Evolutionary conservation across 257 asterid genomes (phyloP).

Genomic region (Rhazya stricta): DNA sequence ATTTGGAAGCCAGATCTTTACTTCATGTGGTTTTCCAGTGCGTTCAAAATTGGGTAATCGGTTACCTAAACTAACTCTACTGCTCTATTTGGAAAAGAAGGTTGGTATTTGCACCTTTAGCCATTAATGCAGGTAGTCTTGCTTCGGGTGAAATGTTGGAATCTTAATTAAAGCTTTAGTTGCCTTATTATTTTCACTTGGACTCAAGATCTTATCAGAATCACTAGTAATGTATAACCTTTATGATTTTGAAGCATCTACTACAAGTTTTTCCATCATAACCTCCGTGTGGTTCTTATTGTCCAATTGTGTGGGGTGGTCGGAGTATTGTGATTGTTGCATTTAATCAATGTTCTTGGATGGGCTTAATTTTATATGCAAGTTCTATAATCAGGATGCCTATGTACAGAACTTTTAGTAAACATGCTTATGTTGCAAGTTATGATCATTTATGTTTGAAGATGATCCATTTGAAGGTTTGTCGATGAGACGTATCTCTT

Average conservation of each 20-base stretch:
- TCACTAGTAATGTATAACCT: background rate
- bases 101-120: background rate
- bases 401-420: background rate
- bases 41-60: background rate
- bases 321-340: background rate
- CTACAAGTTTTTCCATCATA: background rate
- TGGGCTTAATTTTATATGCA: too few relatives aligned
- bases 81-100: background rate
- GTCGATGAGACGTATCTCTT: background rate
- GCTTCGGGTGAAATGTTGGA: background rate
- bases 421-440: background rate
- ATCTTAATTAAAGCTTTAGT: background rate
- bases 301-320: background rate
- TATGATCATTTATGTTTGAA: background rate
- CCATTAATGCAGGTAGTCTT: background rate
- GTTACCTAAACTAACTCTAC: background rate
- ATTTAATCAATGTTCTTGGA: background rate
- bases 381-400: too few relatives aligned
- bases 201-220: background rate
- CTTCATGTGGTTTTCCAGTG: background rate
- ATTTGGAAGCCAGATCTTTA: background rate
- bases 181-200: conserved; percentile 1
- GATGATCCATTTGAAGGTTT: background rate
- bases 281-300: background rate
- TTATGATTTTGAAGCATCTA: background rate